Evolutionary conservation across 2,329 filamentous ascomycete species (phyloP).

Genomic region (Fusarium coicis): DNA sequence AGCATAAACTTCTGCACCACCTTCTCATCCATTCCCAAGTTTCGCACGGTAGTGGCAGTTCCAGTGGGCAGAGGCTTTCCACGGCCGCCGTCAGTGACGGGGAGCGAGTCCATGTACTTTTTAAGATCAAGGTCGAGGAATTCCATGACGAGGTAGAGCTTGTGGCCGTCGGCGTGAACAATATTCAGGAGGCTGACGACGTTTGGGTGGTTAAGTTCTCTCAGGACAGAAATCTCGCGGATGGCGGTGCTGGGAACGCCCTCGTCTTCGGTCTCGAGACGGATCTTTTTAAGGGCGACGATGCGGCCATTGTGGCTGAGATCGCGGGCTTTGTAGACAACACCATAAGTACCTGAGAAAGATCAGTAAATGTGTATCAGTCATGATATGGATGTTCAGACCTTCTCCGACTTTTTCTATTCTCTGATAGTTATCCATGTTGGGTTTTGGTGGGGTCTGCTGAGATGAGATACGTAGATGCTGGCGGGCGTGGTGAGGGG

Average conservation of each 20-base stretch:
- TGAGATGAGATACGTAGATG: not conserved
- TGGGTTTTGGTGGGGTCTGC: slow-evolving; percentile 8
- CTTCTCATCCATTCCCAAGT: slow-evolving; percentile 76
- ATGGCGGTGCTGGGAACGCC: slow-evolving; percentile 93
- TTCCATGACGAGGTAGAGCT: slow-evolving; percentile 93
- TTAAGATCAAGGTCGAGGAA: slow-evolving; percentile 93
- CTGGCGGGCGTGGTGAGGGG: not conserved
- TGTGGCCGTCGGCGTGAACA: slow-evolving; percentile 93
- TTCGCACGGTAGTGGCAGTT: slow-evolving; percentile 61
- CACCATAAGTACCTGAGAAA: slow-evolving; percentile 83
- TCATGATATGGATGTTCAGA: slow-evolving; percentile 48
- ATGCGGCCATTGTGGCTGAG: slow-evolving; percentile 84
- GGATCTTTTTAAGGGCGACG: slow-evolving; percentile 94
- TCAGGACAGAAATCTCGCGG: slow-evolving; percentile 91
- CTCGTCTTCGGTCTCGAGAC: slow-evolving; percentile 93
- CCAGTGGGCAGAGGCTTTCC: slow-evolving; percentile 88
- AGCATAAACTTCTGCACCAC: slow-evolving; percentile 95
- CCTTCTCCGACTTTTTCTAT: slow-evolving; percentile 97
- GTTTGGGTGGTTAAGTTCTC: slow-evolving; percentile 92
- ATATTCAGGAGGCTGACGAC: slow-evolving; percentile 91
- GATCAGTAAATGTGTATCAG: not conserved
- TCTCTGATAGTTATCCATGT: slow-evolving; percentile 96
- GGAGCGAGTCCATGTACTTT: slow-evolving; percentile 94
- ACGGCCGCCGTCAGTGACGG: slow-evolving; percentile 83
- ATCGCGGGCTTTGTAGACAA: slow-evolving; percentile 94